phyloP scores from a whole-genome alignment of 352 stramenopile species.

The Chrysophaeum taylorii region DNA sequence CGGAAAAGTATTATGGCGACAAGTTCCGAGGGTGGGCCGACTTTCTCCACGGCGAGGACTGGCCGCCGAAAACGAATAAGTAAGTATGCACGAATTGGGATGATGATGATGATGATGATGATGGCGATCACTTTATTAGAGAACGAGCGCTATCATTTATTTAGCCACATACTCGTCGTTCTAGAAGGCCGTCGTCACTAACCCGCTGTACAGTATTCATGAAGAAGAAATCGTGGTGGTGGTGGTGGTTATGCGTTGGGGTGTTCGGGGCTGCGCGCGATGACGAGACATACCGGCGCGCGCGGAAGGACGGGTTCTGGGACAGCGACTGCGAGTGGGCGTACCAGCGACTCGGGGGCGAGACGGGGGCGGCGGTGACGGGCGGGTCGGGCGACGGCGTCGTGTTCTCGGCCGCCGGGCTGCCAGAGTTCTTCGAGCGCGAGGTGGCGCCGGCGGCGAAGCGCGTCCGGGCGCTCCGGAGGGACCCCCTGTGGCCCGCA shows the following conservation, averaged over 20 bases:
- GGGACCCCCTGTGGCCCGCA: background rate
- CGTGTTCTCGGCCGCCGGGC: slow-evolving; percentile 5
- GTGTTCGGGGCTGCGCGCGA: too few relatives aligned
- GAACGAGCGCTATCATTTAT: too few relatives aligned
- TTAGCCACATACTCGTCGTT: too few relatives aligned
- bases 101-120: too few relatives aligned
- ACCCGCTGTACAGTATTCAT: too few relatives aligned
- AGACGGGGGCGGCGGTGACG: background rate
- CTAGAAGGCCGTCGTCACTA: too few relatives aligned
- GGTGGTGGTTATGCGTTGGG: too few relatives aligned
- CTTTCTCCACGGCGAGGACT: background rate
- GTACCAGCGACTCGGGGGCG: background rate
- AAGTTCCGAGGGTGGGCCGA: background rate
- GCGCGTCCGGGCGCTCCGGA: background rate
- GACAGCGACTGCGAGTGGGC: background rate
- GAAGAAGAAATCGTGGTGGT: too few relatives aligned
- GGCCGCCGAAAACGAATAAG: too few relatives aligned
- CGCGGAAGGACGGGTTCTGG: slow-evolving; percentile 9
- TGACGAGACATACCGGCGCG: background rate
- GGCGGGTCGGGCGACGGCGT: background rate
- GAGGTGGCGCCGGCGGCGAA: background rate
- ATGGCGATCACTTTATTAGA: too few relatives aligned
- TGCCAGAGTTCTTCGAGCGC: background rate
- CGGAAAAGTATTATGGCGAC: background rate
- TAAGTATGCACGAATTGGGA: too few relatives aligned